Evolutionary conservation across 805 yeast species (phyloP).

Genomic region (Metschnikowia noctiluminum): DNA sequence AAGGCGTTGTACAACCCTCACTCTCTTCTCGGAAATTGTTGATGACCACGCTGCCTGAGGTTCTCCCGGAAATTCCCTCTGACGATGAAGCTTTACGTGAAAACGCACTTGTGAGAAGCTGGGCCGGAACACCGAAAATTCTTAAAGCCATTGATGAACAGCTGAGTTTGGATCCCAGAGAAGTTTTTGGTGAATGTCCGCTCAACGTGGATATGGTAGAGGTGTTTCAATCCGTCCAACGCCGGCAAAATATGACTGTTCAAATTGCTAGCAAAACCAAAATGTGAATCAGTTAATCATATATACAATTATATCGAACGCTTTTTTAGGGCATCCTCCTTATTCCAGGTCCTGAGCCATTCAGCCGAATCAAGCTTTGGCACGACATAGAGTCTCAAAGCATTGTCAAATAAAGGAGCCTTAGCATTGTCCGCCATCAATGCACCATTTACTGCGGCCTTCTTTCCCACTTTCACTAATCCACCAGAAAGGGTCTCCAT

Average conservation of each 20-base stretch:
- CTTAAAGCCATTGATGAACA: constrained; percentile 25
- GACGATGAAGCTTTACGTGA: constrained; percentile 31
- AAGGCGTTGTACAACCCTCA: neutral
- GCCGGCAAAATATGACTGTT: constrained; percentile 22
- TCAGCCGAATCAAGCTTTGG: constrained; percentile 63
- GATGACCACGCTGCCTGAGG: neutral
- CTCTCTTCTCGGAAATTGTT: neutral
- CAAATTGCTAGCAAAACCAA: neutral
- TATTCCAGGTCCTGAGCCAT: constrained; percentile 71
- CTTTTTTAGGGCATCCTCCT: constrained; percentile 52
- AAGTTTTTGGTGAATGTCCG: constrained; percentile 73
- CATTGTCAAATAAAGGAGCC: constrained; percentile 74
- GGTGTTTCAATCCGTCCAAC: constrained; percentile 39
- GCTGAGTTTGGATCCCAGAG: constrained; percentile 53
- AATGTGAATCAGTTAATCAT: neutral
- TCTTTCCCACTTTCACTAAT: constrained; percentile 78
- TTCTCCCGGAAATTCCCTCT: constrained; percentile 39
- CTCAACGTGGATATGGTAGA: constrained; percentile 61
- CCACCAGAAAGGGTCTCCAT: constrained; percentile 87
- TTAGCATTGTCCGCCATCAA: constrained; percentile 59
- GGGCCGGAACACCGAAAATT: constrained; percentile 41
- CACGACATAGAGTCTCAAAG: constrained; percentile 70
- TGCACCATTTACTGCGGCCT: constrained; percentile 60
- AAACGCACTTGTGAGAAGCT: constrained; percentile 19
- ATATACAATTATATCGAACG: constrained; percentile 15